Conservation (phyloP, 1,139 yeast genomes). For the Groenewaldozyma sp. region DNA sequence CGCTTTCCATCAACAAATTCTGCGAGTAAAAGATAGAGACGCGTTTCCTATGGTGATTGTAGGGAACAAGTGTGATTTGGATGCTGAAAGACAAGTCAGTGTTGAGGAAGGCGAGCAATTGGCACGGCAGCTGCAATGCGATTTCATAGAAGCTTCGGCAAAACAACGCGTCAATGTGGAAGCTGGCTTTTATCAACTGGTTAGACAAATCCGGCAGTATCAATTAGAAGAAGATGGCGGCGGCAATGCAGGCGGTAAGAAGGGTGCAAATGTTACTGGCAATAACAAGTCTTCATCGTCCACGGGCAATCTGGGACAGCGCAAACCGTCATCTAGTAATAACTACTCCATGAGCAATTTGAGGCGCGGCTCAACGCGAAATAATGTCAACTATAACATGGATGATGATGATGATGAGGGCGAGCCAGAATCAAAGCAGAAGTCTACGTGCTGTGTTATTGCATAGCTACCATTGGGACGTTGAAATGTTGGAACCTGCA, state of each 20-base stretch:
- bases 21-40: conserved; percentile 63
- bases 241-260: neutral
- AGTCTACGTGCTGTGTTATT: neutral
- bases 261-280: neutral
- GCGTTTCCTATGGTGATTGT: conserved; percentile 32
- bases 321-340: too few species aligned
- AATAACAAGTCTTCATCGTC: neutral
- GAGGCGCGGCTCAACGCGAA: too few species aligned
- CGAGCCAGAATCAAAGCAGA: neutral
- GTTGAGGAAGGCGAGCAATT: conserved; percentile 73
- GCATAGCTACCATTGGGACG: neutral
- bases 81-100: conserved; percentile 65
- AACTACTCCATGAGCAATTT: too few species aligned
- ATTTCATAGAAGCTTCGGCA: conserved; percentile 88
- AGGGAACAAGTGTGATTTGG: conserved; percentile 49
- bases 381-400: too few species aligned
- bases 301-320: too few species aligned
- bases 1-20: conserved; percentile 79
- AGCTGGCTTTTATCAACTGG: conserved; percentile 75
- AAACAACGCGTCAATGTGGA: conserved; percentile 91
- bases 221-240: conserved; percentile 18
- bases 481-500: too few species aligned
- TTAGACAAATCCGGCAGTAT: conserved; percentile 48
- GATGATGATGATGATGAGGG: neutral
- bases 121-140: conserved; percentile 62